Conservation (phyloP, 305 asterid genomes). For the Fraxinus platypoda region DNA sequence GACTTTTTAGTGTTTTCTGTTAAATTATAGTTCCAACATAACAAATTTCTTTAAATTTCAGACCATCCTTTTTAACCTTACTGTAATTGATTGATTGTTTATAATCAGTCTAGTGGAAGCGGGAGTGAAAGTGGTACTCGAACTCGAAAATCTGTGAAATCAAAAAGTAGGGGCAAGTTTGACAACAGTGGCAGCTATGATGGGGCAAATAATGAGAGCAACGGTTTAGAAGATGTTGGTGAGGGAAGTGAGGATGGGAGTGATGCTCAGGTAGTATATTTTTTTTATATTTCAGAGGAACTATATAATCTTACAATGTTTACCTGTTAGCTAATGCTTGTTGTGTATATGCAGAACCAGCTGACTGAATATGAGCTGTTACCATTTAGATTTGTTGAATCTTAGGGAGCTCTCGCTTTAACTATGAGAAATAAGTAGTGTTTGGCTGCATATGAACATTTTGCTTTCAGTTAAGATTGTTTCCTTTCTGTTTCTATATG, state of each 20-base stretch:
- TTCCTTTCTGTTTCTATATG: not conserved
- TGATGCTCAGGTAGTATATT: conserved; percentile 56
- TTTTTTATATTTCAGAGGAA: not conserved
- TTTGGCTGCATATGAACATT: not conserved
- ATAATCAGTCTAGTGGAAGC: conserved; percentile 80
- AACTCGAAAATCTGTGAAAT: conserved; percentile 61
- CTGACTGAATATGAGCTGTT: not conserved
- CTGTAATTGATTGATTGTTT: conserved; percentile 5
- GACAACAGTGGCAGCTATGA: conserved; percentile 46
- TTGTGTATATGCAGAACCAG: not conserved
- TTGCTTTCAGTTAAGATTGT: not conserved
- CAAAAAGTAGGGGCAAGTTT: conserved; percentile 46
- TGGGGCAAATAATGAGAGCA: conserved; percentile 51
- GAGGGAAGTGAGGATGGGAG: conserved; percentile 67
- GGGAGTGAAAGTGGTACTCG: conserved; percentile 76
- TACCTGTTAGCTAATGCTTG: not conserved
- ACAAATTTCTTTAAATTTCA: not conserved
- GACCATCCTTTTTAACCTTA: not conserved
- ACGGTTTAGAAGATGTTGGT: conserved; percentile 38
- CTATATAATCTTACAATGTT: not conserved
- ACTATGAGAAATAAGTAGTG: not conserved
- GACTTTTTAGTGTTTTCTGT: not conserved
- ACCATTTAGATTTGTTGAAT: conserved; percentile 5
- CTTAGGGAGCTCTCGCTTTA: not conserved
- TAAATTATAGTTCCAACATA: not conserved